These are phyloP conservation scores for Dactylellina sp. DNA, from an alignment of 2,329 filamentous ascomycete genomes.

Conservation along the genomic window DNA sequence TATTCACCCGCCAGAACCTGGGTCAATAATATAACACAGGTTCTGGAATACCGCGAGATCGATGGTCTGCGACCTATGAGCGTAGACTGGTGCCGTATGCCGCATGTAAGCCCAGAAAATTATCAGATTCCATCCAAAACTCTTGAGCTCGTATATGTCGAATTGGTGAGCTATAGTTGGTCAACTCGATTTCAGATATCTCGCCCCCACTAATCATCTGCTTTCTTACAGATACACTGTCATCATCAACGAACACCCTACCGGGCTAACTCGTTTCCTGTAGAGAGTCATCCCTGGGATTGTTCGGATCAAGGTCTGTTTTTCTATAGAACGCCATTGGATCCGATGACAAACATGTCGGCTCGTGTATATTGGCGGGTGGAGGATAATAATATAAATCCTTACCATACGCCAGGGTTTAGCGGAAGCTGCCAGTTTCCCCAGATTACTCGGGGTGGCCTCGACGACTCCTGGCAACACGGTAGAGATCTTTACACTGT, in stretches of 20 bases:
- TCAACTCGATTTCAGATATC: too few species aligned
- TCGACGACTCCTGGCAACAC: conserved; percentile 80
- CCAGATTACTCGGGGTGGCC: conserved; percentile 78
- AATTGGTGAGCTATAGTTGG: conserved; percentile 66
- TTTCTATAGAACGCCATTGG: conserved; percentile 73
- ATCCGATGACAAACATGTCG: conserved; percentile 66
- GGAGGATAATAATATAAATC: conserved; percentile 73
- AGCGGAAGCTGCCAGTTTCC: conserved; percentile 82
- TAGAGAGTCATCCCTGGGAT: conserved; percentile 78
- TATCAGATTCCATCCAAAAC: conserved; percentile 70
- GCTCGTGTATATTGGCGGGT: conserved; percentile 74
- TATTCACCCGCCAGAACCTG: conserved; percentile 69
- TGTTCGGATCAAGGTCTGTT: conserved; percentile 78
- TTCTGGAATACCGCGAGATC: conserved; percentile 71
- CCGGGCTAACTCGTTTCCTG: conserved; percentile 79
- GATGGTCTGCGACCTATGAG: conserved; percentile 75
- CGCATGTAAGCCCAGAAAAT: conserved; percentile 76
- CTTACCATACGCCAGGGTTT: conserved; percentile 75
- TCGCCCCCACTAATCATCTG: conserved; percentile 65
- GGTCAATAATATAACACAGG: conserved; percentile 73
- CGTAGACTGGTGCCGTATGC: conserved; percentile 82
- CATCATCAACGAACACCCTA: conserved; percentile 89
- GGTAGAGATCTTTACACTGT: conserved; percentile 81
- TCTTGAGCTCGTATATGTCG: conserved; percentile 79
- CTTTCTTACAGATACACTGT: conserved; percentile 73